phyloP scores from a whole-genome alignment of 129 eudicot genomes.

The Centella asiatica region DNA sequence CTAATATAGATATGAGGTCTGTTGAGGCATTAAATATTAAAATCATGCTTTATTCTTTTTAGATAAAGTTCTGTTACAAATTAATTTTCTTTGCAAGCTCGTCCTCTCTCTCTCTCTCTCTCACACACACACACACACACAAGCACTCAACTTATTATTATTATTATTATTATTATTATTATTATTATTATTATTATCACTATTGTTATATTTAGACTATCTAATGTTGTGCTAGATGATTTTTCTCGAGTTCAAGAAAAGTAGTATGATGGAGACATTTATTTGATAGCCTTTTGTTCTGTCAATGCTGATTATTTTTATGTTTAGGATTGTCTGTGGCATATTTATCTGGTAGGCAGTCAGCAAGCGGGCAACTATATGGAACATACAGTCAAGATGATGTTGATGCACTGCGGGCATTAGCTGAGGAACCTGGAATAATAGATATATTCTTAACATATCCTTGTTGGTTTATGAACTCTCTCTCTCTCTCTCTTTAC shows the following conservation, averaged over 20 bases:
- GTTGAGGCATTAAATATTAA: too few relatives aligned
- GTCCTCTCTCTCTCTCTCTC: too few relatives aligned
- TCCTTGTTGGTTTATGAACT: conserved; percentile 37
- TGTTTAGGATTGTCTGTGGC: conserved; percentile 75
- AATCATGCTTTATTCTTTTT: too few relatives aligned
- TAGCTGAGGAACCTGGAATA: conserved; percentile 87
- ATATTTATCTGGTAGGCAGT: conserved; percentile 90
- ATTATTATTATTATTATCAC: too few relatives aligned
- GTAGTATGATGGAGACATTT: neutral
- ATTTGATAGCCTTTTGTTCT: neutral
- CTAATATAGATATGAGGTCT: neutral
- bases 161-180: too few relatives aligned
- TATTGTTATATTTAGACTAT: too few relatives aligned
- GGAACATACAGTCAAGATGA: conserved; percentile 94
- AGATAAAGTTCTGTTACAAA: neutral
- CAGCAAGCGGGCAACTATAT: conserved; percentile 59
- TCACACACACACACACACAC: too few relatives aligned
- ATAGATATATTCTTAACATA: conserved; percentile 86
- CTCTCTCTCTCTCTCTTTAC: neutral
- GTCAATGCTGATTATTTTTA: conserved; percentile 28
- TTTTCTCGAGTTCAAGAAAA: neutral
- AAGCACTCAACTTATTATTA: too few relatives aligned
- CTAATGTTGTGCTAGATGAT: neutral
- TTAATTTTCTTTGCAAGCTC: neutral
- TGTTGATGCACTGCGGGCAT: conserved; percentile 84